A percentile compares a stretch with the other conserved stretches of the same genome.
Evolutionary conservation across 2,329 filamentous ascomycete genomes (phyloP).

Genomic region (Diaporthe humulicola): DNA sequence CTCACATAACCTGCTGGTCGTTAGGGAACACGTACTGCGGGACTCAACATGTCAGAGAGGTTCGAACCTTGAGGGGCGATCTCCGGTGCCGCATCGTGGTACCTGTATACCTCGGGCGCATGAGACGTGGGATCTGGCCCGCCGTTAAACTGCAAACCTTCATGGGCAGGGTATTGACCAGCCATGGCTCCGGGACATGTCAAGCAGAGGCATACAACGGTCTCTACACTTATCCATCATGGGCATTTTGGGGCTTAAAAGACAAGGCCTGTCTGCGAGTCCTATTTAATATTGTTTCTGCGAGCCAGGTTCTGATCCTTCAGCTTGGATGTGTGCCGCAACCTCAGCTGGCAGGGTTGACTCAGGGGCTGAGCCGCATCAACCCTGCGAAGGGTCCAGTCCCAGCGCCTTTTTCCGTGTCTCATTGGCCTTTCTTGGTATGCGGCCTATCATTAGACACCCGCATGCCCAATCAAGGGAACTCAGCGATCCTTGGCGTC

Average conservation of each 20-base stretch:
- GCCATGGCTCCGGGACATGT: slow-evolving; percentile 14
- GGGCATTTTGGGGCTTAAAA: background rate
- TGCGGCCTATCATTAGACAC: slow-evolving; percentile 12
- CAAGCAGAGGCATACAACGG: background rate
- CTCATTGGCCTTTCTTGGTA: background rate
- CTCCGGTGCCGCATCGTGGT: slow-evolving; percentile 5
- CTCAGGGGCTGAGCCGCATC: slow-evolving; percentile 17
- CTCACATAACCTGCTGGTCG: background rate
- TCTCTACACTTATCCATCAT: background rate
- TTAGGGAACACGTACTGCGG: background rate
- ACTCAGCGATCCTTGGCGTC: background rate
- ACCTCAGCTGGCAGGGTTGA: slow-evolving; percentile 6
- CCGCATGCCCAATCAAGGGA: background rate
- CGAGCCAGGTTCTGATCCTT: slow-evolving; percentile 4
- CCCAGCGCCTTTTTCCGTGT: background rate
- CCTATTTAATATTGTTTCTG: background rate
- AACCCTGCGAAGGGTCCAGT: background rate
- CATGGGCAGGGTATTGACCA: slow-evolving; percentile 23
- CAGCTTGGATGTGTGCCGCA: background rate
- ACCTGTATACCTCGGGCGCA: slow-evolving; percentile 6
- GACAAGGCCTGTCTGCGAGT: background rate
- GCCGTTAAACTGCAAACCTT: background rate
- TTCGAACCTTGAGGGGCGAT: background rate
- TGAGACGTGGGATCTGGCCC: background rate
- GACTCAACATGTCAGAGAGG: too few relatives aligned